Conservation (phyloP, 768 basidiomycete species). For the Mycena amicta region DNA sequence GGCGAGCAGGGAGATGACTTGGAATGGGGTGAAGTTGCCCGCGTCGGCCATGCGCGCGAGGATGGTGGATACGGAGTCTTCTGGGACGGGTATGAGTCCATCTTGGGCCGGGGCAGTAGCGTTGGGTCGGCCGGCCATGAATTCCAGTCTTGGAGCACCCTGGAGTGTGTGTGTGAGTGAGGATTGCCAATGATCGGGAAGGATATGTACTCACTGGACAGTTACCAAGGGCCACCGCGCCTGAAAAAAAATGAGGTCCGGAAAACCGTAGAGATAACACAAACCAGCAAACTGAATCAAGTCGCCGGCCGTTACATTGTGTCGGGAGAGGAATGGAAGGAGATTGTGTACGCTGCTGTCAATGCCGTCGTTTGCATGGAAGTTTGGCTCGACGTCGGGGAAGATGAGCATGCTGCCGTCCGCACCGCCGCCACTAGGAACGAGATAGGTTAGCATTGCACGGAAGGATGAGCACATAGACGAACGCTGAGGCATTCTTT, state of each 20-base stretch:
- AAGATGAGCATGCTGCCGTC: conserved; percentile 34
- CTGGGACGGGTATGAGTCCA: background rate
- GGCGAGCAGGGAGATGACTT: conserved; percentile 29
- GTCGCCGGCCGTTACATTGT: conserved; percentile 24
- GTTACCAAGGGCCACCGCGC: conserved; percentile 33
- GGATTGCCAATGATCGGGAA: background rate
- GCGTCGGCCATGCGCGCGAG: conserved; percentile 31
- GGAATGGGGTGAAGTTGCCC: conserved; percentile 26
- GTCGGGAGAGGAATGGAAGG: conserved; percentile 1
- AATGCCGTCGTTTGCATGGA: conserved; percentile 19
- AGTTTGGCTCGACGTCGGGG: conserved; percentile 25
- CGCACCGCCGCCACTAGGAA: conserved; percentile 31
- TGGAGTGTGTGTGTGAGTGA: background rate
- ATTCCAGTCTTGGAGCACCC: conserved; percentile 34
- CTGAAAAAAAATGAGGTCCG: conserved; percentile 17
- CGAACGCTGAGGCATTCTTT: background rate
- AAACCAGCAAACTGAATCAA: conserved; percentile 15
- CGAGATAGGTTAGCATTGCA: conserved; percentile 17
- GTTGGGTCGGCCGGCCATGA: conserved; percentile 32
- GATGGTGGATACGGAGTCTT: conserved; percentile 28
- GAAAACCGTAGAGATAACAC: background rate
- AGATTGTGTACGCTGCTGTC: conserved; percentile 22
- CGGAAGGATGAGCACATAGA: background rate
- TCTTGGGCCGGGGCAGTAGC: conserved; percentile 23
- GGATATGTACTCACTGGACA: conserved; percentile 29